Conservation (phyloP, 1,284 basidiomycete species). For the Dichomitus squalens region DNA sequence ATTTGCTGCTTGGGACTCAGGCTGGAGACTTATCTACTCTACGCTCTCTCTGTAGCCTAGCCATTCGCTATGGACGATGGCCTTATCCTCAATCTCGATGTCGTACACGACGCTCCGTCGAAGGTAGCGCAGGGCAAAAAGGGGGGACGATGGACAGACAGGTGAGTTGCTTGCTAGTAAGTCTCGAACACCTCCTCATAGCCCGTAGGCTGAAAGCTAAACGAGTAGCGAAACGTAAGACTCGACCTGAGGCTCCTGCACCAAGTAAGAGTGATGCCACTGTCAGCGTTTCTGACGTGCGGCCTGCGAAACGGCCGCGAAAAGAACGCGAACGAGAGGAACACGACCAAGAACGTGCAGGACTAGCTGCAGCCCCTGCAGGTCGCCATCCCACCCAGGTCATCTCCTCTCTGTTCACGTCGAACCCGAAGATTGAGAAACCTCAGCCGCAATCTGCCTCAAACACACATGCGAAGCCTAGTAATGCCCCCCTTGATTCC, state of each 20-base stretch:
- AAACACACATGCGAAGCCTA: conserved; percentile 53
- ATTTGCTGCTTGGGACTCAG: not conserved
- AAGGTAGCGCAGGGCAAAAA: conserved; percentile 49
- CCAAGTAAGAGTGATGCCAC: conserved; percentile 31
- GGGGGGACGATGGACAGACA: conserved; percentile 84
- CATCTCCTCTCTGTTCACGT: conserved; percentile 92
- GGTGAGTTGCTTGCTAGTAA: conserved; percentile 45
- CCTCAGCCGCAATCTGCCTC: conserved; percentile 34
- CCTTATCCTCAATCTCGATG: conserved; percentile 67
- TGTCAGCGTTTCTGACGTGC: conserved; percentile 15
- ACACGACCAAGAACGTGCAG: conserved; percentile 18
- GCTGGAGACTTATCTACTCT: not conserved
- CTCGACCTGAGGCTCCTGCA: conserved; percentile 24
- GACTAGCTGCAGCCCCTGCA: conserved; percentile 26
- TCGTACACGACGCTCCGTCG: conserved; percentile 37
- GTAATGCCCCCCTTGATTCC: conserved; percentile 84
- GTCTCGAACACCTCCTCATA: conserved; percentile 5
- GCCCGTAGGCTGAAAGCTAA: conserved; percentile 66
- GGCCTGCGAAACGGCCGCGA: conserved; percentile 54
- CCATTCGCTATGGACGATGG: conserved; percentile 62
- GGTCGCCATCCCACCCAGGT: conserved; percentile 59
- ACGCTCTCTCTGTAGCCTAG: not conserved
- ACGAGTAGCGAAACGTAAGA: conserved; percentile 65
- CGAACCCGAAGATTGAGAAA: conserved; percentile 67
- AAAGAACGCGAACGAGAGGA: conserved; percentile 35